These are phyloP conservation scores for Pyricularia grisea DNA, from an alignment of 2,329 filamentous ascomycete genomes.

Conservation along the genomic window DNA sequence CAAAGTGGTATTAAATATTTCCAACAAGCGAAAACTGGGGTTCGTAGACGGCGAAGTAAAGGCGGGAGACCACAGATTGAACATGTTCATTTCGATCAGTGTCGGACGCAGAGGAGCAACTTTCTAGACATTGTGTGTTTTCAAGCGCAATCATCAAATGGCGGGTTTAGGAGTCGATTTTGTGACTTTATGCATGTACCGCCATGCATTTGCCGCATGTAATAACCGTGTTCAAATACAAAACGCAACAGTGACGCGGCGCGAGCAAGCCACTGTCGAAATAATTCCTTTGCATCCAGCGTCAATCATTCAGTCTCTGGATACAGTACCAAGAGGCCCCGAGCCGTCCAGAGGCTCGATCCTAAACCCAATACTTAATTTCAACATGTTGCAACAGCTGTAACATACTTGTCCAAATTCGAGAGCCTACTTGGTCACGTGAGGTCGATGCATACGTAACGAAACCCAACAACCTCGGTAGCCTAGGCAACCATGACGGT, in stretches of 20 bases:
- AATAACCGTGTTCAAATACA: background rate
- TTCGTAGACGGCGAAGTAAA: too few species aligned
- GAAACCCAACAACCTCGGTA: too few species aligned
- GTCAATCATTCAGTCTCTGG: background rate
- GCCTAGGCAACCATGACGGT: too few species aligned
- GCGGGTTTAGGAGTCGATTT: background rate
- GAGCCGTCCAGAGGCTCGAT: background rate
- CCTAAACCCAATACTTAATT: background rate
- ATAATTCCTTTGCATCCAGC: background rate
- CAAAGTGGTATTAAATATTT: too few species aligned
- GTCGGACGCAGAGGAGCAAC: background rate
- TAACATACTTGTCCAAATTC: too few species aligned
- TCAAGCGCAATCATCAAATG: background rate
- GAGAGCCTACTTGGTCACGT: too few species aligned
- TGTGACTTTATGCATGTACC: background rate
- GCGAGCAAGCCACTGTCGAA: background rate
- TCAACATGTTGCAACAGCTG: too few species aligned
- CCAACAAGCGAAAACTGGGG: too few species aligned
- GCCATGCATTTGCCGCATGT: background rate
- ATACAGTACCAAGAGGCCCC: background rate
- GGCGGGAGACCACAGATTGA: background rate
- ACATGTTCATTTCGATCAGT: background rate
- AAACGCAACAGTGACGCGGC: background rate
- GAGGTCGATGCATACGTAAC: too few species aligned
- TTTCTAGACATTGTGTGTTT: background rate